These are phyloP conservation scores for Paramecium sexaurelia DNA, from an alignment of 73 alveolate genomes.

Conservation along the genomic window DNA sequence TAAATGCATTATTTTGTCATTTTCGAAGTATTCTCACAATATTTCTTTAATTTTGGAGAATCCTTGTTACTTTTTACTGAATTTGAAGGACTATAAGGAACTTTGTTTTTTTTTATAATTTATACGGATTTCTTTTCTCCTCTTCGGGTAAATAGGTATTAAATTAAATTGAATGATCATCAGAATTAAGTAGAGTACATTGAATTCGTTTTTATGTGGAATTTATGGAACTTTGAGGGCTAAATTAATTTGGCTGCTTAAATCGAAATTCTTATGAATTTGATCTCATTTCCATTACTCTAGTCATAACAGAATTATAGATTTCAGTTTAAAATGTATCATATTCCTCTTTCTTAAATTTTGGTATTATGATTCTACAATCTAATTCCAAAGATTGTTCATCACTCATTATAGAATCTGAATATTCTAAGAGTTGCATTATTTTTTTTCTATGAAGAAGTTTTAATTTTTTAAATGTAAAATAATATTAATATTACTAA, in stretches of 20 bases:
- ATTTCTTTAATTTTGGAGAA: not conserved
- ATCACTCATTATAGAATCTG: conserved; percentile 20
- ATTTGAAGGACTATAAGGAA: not conserved
- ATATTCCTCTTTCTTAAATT: conserved; percentile 6
- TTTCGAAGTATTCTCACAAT: not conserved
- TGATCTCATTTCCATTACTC: not conserved
- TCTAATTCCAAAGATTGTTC: conserved; percentile 1
- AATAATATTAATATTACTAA: not conserved
- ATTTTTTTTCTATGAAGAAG: not conserved
- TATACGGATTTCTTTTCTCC: not conserved
- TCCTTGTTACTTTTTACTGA: not conserved
- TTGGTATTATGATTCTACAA: not conserved
- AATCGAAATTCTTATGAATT: not conserved
- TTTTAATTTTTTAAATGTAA: not conserved
- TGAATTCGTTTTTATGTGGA: not conserved
- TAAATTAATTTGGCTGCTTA: not conserved
- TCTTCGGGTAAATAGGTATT: not conserved
- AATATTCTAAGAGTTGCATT: not conserved
- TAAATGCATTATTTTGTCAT: not conserved
- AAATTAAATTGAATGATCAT: not conserved
- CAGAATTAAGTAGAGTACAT: not conserved
- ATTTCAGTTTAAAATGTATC: not conserved
- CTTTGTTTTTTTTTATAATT: not conserved
- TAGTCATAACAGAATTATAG: not conserved
- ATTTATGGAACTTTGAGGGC: not conserved